Evolutionary conservation across 129 eudicot species (phyloP), one percentile per base, ranked within the genome.

Genomic region (Tanacetum coccineum): DNA sequence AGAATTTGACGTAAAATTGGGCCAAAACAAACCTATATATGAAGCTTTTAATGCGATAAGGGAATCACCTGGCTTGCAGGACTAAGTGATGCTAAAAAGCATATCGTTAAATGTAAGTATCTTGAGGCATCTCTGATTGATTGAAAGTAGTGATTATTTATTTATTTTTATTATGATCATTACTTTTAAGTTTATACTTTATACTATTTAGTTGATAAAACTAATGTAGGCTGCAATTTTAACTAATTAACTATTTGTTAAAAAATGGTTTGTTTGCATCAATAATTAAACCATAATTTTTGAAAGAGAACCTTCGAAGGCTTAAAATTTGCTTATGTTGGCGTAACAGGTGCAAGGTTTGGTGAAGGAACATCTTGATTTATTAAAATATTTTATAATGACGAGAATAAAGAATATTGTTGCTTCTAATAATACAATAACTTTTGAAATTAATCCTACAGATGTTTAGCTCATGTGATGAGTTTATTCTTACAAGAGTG

Each of bases 331-430:
- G 32, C 32, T 28, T 28, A 28, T 28, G 32, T 60, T 81, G 69
- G 74, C 15, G 32, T 62, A 78, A 60, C 74, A 91, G 96, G 96
- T 84, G 61, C 78, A 96, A 73, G 98, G 96, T 21, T 74, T 92
- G 80, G 98, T 88, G 79, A 92, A 86, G 74, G 85, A 86, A 56
- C 98, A 92, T 74, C 61, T 92, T 72, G 95, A 88, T 20, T 92
- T 96, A 32, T 92, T 79, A 52, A 88, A 88, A 74, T 88, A 83
- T 75, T 92, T 92, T 71, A 78, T 86, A 13, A 80, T 49, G 64
- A 92, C 81, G 3, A 89, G 72, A 49, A 85, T 92, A 13, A 83
- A 86, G 74, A 86, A 92, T 78, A 88, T 92, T 64, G 88, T 92
- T n/a, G 73, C 69, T 32, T 89, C 90, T 15, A 92, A 92, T 66